These are phyloP conservation scores for Apiotrichum laibachii DNA, from an alignment of 1,284 basidiomycete species.

Conservation along the genomic window DNA sequence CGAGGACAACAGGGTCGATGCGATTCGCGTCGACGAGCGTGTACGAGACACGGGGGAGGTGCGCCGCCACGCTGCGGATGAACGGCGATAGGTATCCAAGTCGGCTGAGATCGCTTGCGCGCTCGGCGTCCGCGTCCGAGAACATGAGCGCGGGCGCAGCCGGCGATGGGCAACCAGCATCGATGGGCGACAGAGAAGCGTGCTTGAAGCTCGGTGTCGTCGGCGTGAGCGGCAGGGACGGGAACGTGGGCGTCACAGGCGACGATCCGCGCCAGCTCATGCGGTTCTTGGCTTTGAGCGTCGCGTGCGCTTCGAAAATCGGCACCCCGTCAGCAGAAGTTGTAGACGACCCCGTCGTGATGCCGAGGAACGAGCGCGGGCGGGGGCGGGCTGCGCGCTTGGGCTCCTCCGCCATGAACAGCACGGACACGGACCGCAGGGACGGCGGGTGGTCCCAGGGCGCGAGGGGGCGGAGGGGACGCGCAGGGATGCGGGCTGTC, in stretches of 20 bases:
- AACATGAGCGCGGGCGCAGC: not conserved
- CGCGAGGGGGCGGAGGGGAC: slow-evolving; percentile 4
- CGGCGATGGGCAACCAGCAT: not conserved
- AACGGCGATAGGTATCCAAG: slow-evolving; percentile 1
- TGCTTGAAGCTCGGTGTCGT: not conserved
- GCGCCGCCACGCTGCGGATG: slow-evolving; percentile 3
- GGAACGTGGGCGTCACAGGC: not conserved
- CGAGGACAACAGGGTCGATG: slow-evolving; percentile 5
- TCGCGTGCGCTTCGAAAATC: not conserved
- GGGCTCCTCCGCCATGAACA: slow-evolving; percentile 1
- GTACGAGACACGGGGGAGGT: not conserved
- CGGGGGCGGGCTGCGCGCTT: not conserved
- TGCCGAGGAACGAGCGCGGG: slow-evolving; percentile 1
- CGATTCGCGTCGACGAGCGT: slow-evolving; percentile 2
- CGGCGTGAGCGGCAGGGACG: not conserved
- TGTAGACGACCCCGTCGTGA: not conserved
- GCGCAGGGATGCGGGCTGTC: not conserved
- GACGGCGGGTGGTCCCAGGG: slow-evolving; percentile 4
- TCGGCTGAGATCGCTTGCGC: not conserved
- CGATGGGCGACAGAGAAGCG: not conserved
- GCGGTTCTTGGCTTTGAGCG: not conserved
- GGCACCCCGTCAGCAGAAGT: not conserved
- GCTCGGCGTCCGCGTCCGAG: slow-evolving; percentile 8
- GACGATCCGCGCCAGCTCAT: not conserved
- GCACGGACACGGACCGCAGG: not conserved